Evolutionary conservation across 345 rosid species (phyloP).

Genomic region (Durio zibethinus): DNA sequence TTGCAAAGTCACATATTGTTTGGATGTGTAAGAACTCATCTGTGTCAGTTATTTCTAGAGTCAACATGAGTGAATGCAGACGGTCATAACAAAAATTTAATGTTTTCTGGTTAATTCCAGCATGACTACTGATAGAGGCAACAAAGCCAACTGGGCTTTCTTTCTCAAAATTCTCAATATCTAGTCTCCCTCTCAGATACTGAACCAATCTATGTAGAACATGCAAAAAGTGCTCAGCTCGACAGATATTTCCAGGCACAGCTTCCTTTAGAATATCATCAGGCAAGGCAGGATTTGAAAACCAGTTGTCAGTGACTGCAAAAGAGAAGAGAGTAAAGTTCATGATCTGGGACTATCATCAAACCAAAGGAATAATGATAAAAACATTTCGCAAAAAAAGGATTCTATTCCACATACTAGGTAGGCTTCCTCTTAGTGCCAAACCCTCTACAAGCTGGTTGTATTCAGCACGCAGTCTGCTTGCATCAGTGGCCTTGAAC

Average conservation of each 20-base stretch:
- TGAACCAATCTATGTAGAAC: slow-evolving; percentile 88
- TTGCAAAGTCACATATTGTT: slow-evolving; percentile 94
- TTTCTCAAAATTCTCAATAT: slow-evolving; percentile 85
- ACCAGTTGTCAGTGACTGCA: slow-evolving; percentile 82
- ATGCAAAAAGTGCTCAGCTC: slow-evolving; percentile 93
- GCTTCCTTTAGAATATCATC: slow-evolving; percentile 93
- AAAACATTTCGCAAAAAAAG: not conserved
- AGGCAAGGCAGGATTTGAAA: slow-evolving; percentile 97
- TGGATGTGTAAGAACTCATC: slow-evolving; percentile 93
- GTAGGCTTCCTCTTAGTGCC: slow-evolving; percentile 83
- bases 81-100: slow-evolving; percentile 96
- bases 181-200: slow-evolving; percentile 70
- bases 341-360: not conserved
- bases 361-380: not conserved
- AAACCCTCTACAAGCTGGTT: slow-evolving; percentile 90
- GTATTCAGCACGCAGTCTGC: slow-evolving; percentile 90
- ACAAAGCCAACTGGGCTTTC: slow-evolving; percentile 91
- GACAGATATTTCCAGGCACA: slow-evolving; percentile 95
- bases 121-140: slow-evolving; percentile 59
- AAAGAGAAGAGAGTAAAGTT: not conserved
- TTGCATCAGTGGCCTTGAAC: slow-evolving; percentile 97
- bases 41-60: slow-evolving; percentile 91
- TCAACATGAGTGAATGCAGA: slow-evolving; percentile 89
- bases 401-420: slow-evolving; percentile 45
- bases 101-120: slow-evolving; percentile 93